Base-by-base conservation (phyloP, 345 rosid genomes). In the Tarenaya hassleriana region DNA sequence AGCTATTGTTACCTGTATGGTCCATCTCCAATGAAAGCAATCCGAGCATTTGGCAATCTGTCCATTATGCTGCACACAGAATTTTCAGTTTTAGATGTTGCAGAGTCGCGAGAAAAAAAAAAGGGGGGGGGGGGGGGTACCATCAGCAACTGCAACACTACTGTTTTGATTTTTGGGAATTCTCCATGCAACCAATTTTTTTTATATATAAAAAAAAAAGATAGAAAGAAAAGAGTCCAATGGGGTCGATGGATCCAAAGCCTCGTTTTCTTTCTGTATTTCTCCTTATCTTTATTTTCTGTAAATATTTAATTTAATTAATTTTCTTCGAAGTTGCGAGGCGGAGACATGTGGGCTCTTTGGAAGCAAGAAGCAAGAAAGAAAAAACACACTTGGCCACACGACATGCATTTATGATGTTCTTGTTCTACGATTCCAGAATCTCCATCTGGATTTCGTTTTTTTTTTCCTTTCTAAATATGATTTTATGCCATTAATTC, bases 21-120 rank as follows among this genome's bases (percentile, higher is more conserved):
- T 19, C 98, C 98, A 63, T 92, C 98, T 56, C 95, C 98, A 16
- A 92, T 72, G 50, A 88, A 79, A 49, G 97, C 95, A 70, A 92
- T 83, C 51, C 95, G 76, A 34, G 86, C 88, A 29, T 82, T 81
- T 10, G 98, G 96, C 37, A 92, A 76, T 71, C 85, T 69, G 47
- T 92, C 96, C 98, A 92, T 88, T 50, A 88, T 84, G 12, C 98
- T 91, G 89, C 63, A 64, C 42, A 64, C 52, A 50, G 7, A 37
- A 56, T 34, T 11, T 51, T 56, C 27, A 43, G 3, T 24, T 44
- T 37, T 17, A 64, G 5, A 47, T 34, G 48, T 66, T 13, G 15
- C n/a, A n/a, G n/a, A n/a, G n/a, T n/a, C n/a, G n/a, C n/a, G n/a
- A n/a, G 50, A 7, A 0, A 6, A 16, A 2, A 24, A 3, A 1